Base-by-base conservation (phyloP, 805 yeast species). In the Brettanomyces anomalus region DNA sequence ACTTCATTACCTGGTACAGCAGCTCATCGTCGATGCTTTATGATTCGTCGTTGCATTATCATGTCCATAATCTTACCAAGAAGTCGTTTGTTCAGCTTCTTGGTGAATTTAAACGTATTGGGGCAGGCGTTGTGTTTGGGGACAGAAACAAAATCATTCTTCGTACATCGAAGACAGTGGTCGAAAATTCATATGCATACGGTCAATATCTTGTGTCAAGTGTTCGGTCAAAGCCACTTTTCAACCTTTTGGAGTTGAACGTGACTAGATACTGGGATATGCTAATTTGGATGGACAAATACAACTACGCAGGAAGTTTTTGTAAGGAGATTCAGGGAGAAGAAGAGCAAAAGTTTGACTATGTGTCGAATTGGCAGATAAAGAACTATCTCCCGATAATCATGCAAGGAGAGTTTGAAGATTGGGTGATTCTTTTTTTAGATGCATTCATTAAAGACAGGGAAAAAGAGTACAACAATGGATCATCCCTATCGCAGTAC, bases 251-350 rank as follows among this genome's bases (percentile, higher is more conserved):
- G 50, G 97, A 89, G 51, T 62, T 93, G 49, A 64, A 67, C 17
- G 81, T 90, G 35, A 72, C 68, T 11, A 79, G 77, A 53, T 88
- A 85, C 56, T 93, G 98, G 98, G 97, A 93, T 58, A 55, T 82
- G n/a, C 65, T 93, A 49, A 65, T 93, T 2, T 94, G 97, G 97
- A 85, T 90, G 95, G 96, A 93, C 58, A 80, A 82, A 51, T 77
- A 76, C 53, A 93, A 93, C 56, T 88, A 71, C 60, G 84, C 94
- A 36, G 99, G 98, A 5, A 60, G 79, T 40, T 67, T 67, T 46
- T 74, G 79, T 52, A 53, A 54, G 16, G 66, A 67, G 42, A 72
- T 76, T 40, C 61, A 69, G 4, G 50, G 38, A 18, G 43, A 44
- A 11, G 40, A 42, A n/a, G 53, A 60, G 4, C 79, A 73, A 50